Base-by-base conservation (phyloP, 2,329 filamentous ascomycete species). In the Sclerotinia minor region DNA sequence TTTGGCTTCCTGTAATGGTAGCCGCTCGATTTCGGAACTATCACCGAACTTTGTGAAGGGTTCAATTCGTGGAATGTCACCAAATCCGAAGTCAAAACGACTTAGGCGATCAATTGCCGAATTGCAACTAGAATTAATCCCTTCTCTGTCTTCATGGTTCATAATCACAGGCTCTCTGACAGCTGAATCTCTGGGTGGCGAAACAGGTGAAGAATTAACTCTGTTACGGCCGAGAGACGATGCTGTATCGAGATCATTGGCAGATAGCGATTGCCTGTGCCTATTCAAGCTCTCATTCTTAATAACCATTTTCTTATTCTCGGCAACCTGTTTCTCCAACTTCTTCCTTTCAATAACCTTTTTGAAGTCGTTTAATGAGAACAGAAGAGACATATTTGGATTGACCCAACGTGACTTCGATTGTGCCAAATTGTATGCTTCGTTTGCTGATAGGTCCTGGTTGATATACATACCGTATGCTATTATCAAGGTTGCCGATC, bases 371-470 rank as follows among this genome's bases (percentile, higher is more conserved):
- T 94, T 91, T 59, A 96, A 81, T 72, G 92, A 93, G 83, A 95
- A 95, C 84, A 96, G 93, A 72, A 96, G 83, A 72, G 92, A 92
- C 92, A 96, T 96, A 78, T 96, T 96, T 0, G 92, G 92, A 68
- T 92, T 93, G 73, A 96, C 94, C 92, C 92, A 96, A 75, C 85
- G 87, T 78, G 92, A 95, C 79, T 90, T 90, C 65, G 86, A 84
- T 79, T 96, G 92, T 3, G 92, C 91, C 3, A 88, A 85, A 76
- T 92, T 88, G 76, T 95, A 95, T 2, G 92, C 91, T 76, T 94
- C 91, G 75, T 94, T 93, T 65, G 94, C 91, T 72, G 85, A 92
- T 74, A 92, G 80, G 7, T 87, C 84, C 1, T 91, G 91, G 69
- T 92, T 90, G 76, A 89, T 89, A 78, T 91, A 95, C 68, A 96